A percentile compares a stretch with the other conserved stretches of the same genome.
Conservation (phyloP, 805 yeast genomes). For the Blastobotrys chiropterorum region DNA sequence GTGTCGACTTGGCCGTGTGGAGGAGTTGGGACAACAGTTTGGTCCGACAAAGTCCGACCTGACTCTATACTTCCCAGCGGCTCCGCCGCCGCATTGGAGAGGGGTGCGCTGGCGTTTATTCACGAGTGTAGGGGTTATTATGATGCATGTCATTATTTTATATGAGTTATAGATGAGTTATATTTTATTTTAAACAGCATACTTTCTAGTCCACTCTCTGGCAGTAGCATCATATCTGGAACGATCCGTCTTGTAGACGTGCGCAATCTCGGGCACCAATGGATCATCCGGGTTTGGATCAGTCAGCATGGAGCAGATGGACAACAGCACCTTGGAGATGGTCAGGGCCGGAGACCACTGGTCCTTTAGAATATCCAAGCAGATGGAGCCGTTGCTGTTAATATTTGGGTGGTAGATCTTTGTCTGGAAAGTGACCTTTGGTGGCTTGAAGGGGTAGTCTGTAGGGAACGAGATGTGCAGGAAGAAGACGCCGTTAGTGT, state of each 20-base stretch:
- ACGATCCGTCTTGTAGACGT: constrained; percentile 89
- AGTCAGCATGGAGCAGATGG: constrained; percentile 91
- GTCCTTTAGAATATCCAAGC: constrained; percentile 93
- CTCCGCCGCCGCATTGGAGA: no score
- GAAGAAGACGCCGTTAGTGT: constrained; percentile 90
- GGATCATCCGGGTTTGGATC: constrained; percentile 99
- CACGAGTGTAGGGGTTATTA: no score
- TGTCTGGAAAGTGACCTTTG: constrained; percentile 86
- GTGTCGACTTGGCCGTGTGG: no score
- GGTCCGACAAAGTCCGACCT: no score
- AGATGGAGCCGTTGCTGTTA: constrained; percentile 91
- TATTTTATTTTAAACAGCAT: constrained; percentile 61
- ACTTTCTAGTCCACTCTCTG: constrained; percentile 97
- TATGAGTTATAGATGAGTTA: neutral
- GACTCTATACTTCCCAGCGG: no score
- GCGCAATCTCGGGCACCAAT: constrained; percentile 96
- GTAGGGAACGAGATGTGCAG: constrained; percentile 96
- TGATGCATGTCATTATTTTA: no score
- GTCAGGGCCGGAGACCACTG: constrained; percentile 99
- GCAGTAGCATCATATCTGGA: constrained; percentile 95
- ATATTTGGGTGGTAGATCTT: constrained; percentile 97
- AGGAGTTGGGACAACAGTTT: no score
- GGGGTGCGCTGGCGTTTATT: no score
- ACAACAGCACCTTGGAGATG: constrained; percentile 87
- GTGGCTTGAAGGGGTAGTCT: constrained; percentile 98